Evolutionary conservation across 305 asterid genomes (phyloP).

Genomic region (Solanum hybrid): DNA sequence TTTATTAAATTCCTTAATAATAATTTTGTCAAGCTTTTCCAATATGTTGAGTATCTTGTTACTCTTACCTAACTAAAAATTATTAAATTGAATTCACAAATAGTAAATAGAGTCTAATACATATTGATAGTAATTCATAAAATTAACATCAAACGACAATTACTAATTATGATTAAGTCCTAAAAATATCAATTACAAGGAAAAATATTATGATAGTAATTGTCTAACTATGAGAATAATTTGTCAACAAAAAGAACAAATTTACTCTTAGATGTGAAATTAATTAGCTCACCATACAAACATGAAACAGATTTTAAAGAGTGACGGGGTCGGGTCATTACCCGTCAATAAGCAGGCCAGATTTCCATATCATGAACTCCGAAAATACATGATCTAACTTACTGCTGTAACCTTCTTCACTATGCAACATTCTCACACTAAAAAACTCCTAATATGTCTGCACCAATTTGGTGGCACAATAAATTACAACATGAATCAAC

Average conservation of each 20-base stretch:
- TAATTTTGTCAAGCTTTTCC: not conserved
- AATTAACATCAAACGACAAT: not conserved
- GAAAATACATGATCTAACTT: not conserved
- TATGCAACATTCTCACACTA: not conserved
- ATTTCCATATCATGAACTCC: not conserved
- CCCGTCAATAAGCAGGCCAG: not conserved
- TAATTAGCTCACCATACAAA: not conserved
- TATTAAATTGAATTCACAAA: not conserved
- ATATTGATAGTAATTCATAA: not conserved
- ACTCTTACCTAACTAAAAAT: not conserved
- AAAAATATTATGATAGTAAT: not conserved
- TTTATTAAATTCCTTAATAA: not conserved
- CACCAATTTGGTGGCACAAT: not conserved
- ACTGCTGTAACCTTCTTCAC: not conserved
- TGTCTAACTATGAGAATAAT: not conserved
- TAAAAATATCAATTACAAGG: not conserved
- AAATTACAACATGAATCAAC: not conserved
- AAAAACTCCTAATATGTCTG: not conserved
- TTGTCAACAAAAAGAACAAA: not conserved
- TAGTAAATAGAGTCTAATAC: not conserved
- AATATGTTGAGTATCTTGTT: not conserved
- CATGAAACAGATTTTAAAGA: not conserved
- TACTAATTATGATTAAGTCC: not conserved
- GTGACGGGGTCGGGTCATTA: not conserved
- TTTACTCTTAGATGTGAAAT: not conserved